Evolutionary conservation across 2,329 filamentous ascomycete genomes (phyloP).

Genomic region (Ophiosphaerella narmari): DNA sequence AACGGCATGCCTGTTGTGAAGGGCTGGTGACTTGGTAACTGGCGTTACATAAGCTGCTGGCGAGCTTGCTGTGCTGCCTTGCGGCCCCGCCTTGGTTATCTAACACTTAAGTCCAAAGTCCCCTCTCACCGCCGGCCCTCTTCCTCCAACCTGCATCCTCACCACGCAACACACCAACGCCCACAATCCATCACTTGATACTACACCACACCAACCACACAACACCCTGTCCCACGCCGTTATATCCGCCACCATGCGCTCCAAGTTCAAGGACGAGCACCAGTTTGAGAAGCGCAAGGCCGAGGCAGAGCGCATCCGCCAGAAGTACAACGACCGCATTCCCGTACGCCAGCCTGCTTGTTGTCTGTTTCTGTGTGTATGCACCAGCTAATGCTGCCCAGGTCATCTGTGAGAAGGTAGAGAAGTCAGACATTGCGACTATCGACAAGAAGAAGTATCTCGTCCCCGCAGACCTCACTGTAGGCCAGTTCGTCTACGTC

Average conservation of each 20-base stretch:
- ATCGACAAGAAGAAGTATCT: slow-evolving; percentile 99
- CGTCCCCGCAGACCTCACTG: slow-evolving; percentile 94
- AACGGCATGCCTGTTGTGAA: slow-evolving; percentile 10
- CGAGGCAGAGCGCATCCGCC: slow-evolving; percentile 97
- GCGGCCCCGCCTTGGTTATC: slow-evolving; percentile 9
- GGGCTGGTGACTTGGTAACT: neutral
- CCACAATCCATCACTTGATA: slow-evolving; percentile 6
- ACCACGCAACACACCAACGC: slow-evolving; percentile 19
- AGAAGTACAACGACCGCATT: slow-evolving; percentile 98
- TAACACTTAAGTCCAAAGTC: slow-evolving; percentile 17
- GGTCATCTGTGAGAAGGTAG: slow-evolving; percentile 99
- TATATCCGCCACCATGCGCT: slow-evolving; percentile 69
- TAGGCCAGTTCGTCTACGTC: slow-evolving; percentile 99
- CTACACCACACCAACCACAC: slow-evolving; percentile 5
- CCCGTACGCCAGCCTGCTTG: slow-evolving; percentile 68
- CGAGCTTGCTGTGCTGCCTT: slow-evolving; percentile 28
- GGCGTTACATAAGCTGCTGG: slow-evolving; percentile 12
- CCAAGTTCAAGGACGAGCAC: slow-evolving; percentile 99
- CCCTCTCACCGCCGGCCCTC: slow-evolving; percentile 40
- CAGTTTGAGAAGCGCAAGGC: slow-evolving; percentile 99
- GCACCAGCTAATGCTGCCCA: slow-evolving; percentile 49
- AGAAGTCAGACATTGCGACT: slow-evolving; percentile 98
- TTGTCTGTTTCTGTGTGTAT: slow-evolving; percentile 1
- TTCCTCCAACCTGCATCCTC: slow-evolving; percentile 32
- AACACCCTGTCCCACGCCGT: slow-evolving; percentile 15